Base-by-base conservation (phyloP, 1,284 basidiomycete species). In the Pseudozyma thailandica region DNA sequence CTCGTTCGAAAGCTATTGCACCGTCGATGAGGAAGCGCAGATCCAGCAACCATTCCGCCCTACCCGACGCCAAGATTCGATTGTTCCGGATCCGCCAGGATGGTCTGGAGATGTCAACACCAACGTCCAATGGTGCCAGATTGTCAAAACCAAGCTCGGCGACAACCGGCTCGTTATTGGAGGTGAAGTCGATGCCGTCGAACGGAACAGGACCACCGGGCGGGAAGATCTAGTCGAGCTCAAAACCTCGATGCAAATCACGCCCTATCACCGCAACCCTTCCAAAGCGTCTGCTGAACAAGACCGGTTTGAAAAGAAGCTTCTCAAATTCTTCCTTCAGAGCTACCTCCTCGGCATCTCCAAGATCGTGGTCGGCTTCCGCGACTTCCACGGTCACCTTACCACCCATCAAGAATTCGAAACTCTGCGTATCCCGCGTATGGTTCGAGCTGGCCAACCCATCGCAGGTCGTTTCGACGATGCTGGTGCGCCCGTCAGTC, bases 81-180 rank as follows among this genome's bases (percentile, higher is more conserved):
- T 8, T 5, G 2, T 35, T 4, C 37, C 41, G 1, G 15, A 58
- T 27, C 69, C 73, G 0, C 47, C 46, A 7, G 75, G 77, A 0
- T 94, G 93, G 92, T 88, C 90, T 50, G 92, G 91, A 0, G 89
- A 92, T 65, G 92, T 97, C 9, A 89, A 98, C 80, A 96, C 92
- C 5, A 97, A 97, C 78, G 89, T 92, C 0, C 94, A 97, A 82
- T 98, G 94, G 94, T 97, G 94, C 81, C 90, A 89, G 66, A 89
- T 98, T 25, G 91, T 95, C 43, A 91, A 92, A 81, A 93, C 93
- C 3, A 92, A 92, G 61, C 87, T 97, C 5, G 92, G 90, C 0
- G 86, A 89, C 50, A 88, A 87, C 33, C 87, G 93, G n/a, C 85
- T 96, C 45, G 86, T 95, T 51, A 88, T 97, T 30, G 94, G 94